Percentiles rank a stretch among this genome's conserved stretches.
Evolutionary conservation across 202 grass and related monocot species (phyloP).

Genomic region (Setaria viridis): DNA sequence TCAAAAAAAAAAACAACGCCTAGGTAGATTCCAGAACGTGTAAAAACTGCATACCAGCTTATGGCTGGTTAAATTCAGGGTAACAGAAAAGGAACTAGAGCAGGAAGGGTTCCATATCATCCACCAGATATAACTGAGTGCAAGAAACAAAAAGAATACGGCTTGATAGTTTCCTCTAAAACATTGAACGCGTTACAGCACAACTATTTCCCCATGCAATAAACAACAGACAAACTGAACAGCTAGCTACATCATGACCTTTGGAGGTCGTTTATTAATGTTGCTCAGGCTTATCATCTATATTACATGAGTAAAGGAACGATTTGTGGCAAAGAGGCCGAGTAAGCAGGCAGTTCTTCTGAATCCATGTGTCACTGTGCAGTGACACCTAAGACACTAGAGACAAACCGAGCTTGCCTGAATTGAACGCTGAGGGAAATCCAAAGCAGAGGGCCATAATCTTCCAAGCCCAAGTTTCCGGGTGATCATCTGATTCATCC

Average conservation of each 20-base stretch:
- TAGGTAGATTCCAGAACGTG: neutral
- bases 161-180: neutral
- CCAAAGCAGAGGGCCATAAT: conserved; percentile 14
- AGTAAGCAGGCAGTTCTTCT: conserved; percentile 23
- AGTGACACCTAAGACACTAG: neutral
- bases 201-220: conserved; percentile 15
- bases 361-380: conserved; percentile 18
- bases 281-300: conserved; percentile 35
- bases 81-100: neutral
- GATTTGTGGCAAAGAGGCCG: neutral
- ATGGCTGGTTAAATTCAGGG: neutral
- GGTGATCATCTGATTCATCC: conserved; percentile 25
- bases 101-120: neutral
- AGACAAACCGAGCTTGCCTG: conserved; percentile 9
- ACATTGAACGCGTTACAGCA: conserved; percentile 29
- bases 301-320: conserved; percentile 56
- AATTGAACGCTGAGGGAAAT: conserved; percentile 12
- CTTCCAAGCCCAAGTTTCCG: conserved; percentile 27
- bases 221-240: conserved; percentile 46
- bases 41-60: neutral
- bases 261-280: conserved; percentile 41
- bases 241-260: conserved; percentile 44
- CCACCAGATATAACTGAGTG: neutral
- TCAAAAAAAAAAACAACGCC: no score
- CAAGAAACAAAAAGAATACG: conserved; percentile 3